These are phyloP conservation scores for Mucor piriformis DNA, from an alignment of 371 early-diverging fungal species.

Conservation along the genomic window DNA sequence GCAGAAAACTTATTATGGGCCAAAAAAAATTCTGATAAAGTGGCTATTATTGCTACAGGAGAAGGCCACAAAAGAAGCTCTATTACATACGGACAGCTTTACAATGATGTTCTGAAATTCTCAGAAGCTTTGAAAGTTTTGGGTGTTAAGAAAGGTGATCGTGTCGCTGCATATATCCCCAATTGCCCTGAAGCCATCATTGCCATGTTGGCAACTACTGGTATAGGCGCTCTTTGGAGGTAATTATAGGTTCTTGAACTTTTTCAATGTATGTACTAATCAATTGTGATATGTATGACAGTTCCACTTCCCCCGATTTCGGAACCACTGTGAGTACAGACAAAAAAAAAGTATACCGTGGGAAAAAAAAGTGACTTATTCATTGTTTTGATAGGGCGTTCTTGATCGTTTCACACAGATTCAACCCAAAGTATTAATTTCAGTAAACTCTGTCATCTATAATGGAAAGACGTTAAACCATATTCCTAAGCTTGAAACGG, in stretches of 20 bases:
- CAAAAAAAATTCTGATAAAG: slow-evolving; percentile 53
- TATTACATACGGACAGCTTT: slow-evolving; percentile 80
- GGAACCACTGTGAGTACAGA: slow-evolving; percentile 69
- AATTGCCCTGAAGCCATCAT: slow-evolving; percentile 88
- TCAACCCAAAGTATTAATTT: slow-evolving; percentile 90
- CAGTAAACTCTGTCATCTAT: slow-evolving; percentile 87
- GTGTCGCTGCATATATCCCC: slow-evolving; percentile 93
- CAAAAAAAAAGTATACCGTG: slow-evolving; percentile 2
- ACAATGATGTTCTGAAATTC: slow-evolving; percentile 70
- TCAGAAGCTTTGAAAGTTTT: slow-evolving; percentile 72
- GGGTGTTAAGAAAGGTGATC: slow-evolving; percentile 85
- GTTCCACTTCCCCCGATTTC: slow-evolving; percentile 94
- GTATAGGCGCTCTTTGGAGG: slow-evolving; percentile 96
- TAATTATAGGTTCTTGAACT: slow-evolving; percentile 27
- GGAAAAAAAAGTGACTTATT: slow-evolving; percentile 4
- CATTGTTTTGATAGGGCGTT: slow-evolving; percentile 69
- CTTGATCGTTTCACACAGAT: slow-evolving; percentile 96
- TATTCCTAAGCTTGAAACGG: slow-evolving; percentile 72
- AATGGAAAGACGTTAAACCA: slow-evolving; percentile 89
- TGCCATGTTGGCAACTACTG: slow-evolving; percentile 90
- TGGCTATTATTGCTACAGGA: slow-evolving; percentile 79
- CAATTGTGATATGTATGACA: slow-evolving; percentile 10
- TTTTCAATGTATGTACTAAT: too few species aligned
- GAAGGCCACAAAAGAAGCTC: slow-evolving; percentile 48
- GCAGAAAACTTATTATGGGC: slow-evolving; percentile 89